phyloP scores from a whole-genome alignment of 495 filamentous ascomycete species.

The Podospora pseudocomata region DNA sequence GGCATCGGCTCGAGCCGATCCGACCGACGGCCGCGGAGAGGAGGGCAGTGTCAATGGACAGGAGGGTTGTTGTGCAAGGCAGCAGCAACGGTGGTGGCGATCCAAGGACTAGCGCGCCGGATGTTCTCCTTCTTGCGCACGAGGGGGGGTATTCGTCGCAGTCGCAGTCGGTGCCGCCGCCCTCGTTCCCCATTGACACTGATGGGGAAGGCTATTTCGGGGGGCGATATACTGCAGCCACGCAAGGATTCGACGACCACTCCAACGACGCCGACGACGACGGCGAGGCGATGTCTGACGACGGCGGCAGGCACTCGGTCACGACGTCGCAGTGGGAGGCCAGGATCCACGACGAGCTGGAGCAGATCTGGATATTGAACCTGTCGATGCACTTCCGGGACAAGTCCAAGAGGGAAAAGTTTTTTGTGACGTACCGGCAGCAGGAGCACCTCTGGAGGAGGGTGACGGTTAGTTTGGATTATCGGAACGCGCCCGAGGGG shows the following conservation, averaged over 20 bases:
- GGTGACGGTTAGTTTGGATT: constrained; percentile 92
- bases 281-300: constrained; percentile 25
- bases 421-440: constrained; percentile 94
- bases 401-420: constrained; percentile 91
- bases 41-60: constrained; percentile 71
- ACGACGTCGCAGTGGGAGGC: constrained; percentile 52
- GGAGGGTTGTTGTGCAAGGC: constrained; percentile 38
- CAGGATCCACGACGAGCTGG: constrained; percentile 74
- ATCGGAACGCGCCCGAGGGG: constrained; percentile 72
- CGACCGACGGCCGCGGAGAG: constrained; percentile 59
- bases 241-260: no score
- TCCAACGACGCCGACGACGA: constrained; percentile 9
- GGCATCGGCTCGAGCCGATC: constrained; percentile 65
- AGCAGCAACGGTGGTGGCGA: no score
- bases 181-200: constrained; percentile 30
- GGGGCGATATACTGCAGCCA: no score
- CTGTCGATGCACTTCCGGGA: constrained; percentile 98
- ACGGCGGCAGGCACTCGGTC: constrained; percentile 39
- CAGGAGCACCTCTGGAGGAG: constrained; percentile 71
- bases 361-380: constrained; percentile 91
- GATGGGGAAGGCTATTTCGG: no score
- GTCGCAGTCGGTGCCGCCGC: no score
- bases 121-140: no score
- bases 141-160: no score
- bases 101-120: no score